Evolutionary conservation across 1,284 basidiomycete genomes (phyloP).

Genomic region (Exsudoporus floridanus): DNA sequence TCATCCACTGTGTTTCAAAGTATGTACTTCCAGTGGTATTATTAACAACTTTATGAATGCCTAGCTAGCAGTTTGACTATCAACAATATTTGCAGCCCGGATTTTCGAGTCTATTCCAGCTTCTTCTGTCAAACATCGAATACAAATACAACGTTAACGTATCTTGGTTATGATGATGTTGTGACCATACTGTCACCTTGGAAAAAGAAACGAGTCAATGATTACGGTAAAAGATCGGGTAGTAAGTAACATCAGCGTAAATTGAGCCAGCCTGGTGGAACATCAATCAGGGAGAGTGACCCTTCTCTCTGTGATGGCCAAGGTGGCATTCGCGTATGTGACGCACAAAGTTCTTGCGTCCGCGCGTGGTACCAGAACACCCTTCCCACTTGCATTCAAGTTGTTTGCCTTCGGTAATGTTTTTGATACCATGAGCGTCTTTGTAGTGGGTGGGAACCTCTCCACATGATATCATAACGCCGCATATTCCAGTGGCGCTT

Average conservation of each 20-base stretch:
- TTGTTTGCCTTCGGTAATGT: rapidly evolving
- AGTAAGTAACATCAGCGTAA: background rate
- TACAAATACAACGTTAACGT: too few relatives aligned
- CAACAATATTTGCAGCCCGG: too few relatives aligned
- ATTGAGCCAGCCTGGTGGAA: background rate
- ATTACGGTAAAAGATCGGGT: background rate
- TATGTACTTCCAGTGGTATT: too few relatives aligned
- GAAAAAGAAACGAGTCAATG: too few relatives aligned
- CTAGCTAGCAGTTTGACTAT: too few relatives aligned
- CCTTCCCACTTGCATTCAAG: background rate
- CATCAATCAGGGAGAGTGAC: background rate
- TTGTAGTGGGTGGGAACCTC: background rate
- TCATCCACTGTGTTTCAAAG: too few relatives aligned
- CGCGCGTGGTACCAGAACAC: rapidly evolving
- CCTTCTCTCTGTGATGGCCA: background rate
- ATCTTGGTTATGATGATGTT: too few relatives aligned
- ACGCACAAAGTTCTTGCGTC: background rate
- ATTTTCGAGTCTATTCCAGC: too few relatives aligned
- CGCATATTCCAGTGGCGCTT: background rate
- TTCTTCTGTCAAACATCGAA: too few relatives aligned
- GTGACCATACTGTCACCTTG: too few relatives aligned
- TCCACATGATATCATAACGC: background rate
- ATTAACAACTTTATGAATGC: too few relatives aligned
- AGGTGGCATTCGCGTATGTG: background rate
- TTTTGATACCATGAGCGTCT: background rate